These are phyloP conservation scores for Mycena albidolilacea DNA, from an alignment of 768 basidiomycete genomes.

Conservation along the genomic window DNA sequence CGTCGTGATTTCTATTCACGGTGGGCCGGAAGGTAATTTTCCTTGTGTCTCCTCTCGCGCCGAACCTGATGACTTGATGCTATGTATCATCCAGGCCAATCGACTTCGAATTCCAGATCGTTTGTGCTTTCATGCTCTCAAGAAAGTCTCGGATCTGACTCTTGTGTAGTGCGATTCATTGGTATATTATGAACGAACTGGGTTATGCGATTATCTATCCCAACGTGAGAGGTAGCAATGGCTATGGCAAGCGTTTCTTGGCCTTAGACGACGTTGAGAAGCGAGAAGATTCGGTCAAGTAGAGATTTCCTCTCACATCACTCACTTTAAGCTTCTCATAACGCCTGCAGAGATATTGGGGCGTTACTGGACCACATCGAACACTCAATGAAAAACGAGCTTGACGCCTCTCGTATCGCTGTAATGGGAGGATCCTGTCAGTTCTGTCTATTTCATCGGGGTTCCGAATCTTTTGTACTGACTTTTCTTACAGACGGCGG, in stretches of 20 bases:
- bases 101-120: conserved; percentile 27
- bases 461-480: background rate
- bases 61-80: background rate
- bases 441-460: conserved; percentile 5
- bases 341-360: conserved; percentile 52
- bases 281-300: conserved; percentile 61
- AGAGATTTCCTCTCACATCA: background rate
- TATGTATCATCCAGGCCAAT: conserved; percentile 27
- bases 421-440: conserved; percentile 60
- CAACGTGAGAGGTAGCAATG: conserved; percentile 59
- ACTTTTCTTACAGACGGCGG: conserved; percentile 51
- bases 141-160: background rate
- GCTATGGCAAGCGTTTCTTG: conserved; percentile 58
- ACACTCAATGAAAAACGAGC: conserved; percentile 49
- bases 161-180: conserved; percentile 48
- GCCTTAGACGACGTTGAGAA: conserved; percentile 58
- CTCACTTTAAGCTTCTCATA: background rate
- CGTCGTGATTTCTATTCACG: conserved; percentile 55
- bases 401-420: conserved; percentile 55
- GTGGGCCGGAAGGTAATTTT: conserved; percentile 50
- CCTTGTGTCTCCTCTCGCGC: background rate
- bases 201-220: conserved; percentile 58
- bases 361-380: conserved; percentile 54
- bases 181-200: conserved; percentile 59
- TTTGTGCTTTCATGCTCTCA: background rate